phyloP scores from a whole-genome alignment of 1,284 basidiomycete species.

The Cryptococcus hybrid region DNA sequence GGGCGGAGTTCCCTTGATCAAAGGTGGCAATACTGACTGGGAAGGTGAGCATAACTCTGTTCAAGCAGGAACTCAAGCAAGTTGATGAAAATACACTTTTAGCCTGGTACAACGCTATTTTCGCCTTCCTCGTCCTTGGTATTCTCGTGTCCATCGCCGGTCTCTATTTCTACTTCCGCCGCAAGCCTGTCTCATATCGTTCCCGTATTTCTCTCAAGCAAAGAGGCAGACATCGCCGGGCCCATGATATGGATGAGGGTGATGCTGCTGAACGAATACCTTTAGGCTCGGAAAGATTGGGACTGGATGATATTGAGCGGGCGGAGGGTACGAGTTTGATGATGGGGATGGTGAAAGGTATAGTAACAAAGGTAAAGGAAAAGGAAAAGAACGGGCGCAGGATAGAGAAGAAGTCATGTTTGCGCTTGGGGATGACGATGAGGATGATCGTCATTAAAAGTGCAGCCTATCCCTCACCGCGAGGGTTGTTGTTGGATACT shows the following conservation, averaged over 20 bases:
- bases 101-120: conserved; percentile 92
- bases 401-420: conserved; percentile 55
- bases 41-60: conserved; percentile 59
- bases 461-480: background rate
- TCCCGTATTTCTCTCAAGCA: conserved; percentile 11
- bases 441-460: conserved; percentile 13
- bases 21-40: conserved; percentile 73
- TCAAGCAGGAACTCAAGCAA: background rate
- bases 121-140: conserved; percentile 75
- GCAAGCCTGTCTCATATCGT: conserved; percentile 40
- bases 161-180: conserved; percentile 36
- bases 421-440: conserved; percentile 54
- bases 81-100: conserved; percentile 12
- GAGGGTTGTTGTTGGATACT: background rate
- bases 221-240: background rate
- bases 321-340: conserved; percentile 43
- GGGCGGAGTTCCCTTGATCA: conserved; percentile 57
- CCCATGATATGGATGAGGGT: conserved; percentile 8
- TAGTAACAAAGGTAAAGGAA: conserved; percentile 25
- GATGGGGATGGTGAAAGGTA: conserved; percentile 24
- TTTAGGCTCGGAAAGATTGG: conserved; percentile 51
- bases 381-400: conserved; percentile 32
- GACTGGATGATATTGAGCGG: conserved; percentile 39
- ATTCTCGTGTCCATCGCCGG: conserved; percentile 70
- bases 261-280: conserved; percentile 61